Evolutionary conservation across 345 rosid genomes (phyloP), one percentile per base, ranked within the genome.

Genomic region (Sisymbrium irio): DNA sequence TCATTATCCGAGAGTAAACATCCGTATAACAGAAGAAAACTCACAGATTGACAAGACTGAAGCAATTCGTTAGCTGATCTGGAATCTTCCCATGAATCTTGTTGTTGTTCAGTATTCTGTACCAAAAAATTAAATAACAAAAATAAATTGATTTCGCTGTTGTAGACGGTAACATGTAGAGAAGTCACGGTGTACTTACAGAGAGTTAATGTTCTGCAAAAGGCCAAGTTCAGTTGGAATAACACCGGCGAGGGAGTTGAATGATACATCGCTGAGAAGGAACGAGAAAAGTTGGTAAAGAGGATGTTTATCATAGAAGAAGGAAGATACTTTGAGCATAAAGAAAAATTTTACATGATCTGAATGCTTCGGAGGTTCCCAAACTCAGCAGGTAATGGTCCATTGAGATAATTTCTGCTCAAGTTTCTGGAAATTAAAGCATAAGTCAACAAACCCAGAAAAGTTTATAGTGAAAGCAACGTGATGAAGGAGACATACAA

Each of bases 141-240:
- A 7, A 7, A 15, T 3, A 35, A 6, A 32, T 10, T 74, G 33
- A 28, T 30, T 1, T 6, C 2, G 7, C 0, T 12, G 18, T 5
- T 32, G 5, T 32, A 22, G 6, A 61, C 4, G 3, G 37, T 28
- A 32, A 4, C 1, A 37, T n/a, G n/a, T 42, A 9, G 37, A 64
- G 54, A 71, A 49, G 25, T 15, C 6, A 64, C 3, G n/a, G 22
- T 19, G 32, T 14, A 80, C 91, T 83, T 82, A 92, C 99, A 96
- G 76, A 37, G 98, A 83, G 36, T 75, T 78, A 18, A 96, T 36
- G 67, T 92, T 90, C 76, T 96, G 99, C 81, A 92, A 69, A 68
- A 87, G 97, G 22, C 98, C 98, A 55, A 96, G 55, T 65, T 90
- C 99, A 3, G 63, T 71, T 46, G 99, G 97, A 39, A 96, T 92